Conservation (phyloP, 805 yeast genomes). For the Pichia exigua region DNA sequence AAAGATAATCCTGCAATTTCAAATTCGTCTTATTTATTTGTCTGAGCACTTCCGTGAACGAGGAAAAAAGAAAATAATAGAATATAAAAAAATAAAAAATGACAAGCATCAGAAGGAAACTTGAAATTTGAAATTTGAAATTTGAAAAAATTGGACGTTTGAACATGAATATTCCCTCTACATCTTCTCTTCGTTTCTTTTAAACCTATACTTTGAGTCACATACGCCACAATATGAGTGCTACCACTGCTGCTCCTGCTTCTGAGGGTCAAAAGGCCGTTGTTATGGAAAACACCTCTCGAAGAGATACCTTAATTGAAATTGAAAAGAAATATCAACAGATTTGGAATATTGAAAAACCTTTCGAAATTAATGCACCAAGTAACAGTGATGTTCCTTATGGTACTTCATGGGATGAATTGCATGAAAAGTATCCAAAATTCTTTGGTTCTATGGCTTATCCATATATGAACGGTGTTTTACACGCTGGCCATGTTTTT, state of each 20-base stretch:
- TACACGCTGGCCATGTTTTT: constrained; percentile 96
- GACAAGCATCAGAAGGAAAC: neutral
- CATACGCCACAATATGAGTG: constrained; percentile 2
- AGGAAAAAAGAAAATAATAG: neutral
- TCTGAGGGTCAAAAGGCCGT: constrained; percentile 27
- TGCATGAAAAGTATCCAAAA: constrained; percentile 77
- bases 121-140: neutral
- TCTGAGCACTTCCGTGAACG: neutral
- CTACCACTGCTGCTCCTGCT: neutral
- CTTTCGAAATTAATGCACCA: constrained; percentile 87
- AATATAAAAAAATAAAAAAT: neutral
- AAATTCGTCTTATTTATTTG: neutral
- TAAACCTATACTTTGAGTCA: neutral
- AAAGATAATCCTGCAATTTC: neutral
- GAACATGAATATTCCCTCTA: neutral
- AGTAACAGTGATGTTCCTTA: constrained; percentile 53
- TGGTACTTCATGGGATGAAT: constrained; percentile 52
- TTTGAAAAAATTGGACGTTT: neutral
- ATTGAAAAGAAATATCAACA: constrained; percentile 85
- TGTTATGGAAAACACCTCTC: constrained; percentile 56
- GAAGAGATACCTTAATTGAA: constrained; percentile 88
- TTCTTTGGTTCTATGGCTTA: constrained; percentile 92
- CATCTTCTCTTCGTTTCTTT: neutral
- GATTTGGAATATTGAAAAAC: constrained; percentile 79
- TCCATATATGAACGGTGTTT: constrained; percentile 97